Percentiles rank a stretch among this genome's conserved stretches.
phyloP scores from a whole-genome alignment of 805 yeast genomes.

The Kluyveromyces siamensis region DNA sequence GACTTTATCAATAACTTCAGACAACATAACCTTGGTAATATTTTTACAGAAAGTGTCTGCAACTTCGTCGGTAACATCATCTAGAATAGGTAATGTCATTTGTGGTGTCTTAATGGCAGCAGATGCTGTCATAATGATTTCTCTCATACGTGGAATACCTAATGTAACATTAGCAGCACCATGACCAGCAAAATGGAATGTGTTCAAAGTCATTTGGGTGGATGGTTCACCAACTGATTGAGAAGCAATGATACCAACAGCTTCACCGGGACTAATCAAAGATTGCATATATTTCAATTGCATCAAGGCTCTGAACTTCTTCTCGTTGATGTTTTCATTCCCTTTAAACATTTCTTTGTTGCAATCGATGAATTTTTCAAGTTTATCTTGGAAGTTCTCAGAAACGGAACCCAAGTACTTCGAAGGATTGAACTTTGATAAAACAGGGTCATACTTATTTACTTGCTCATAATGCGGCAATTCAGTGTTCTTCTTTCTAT shows the following conservation, averaged over 20 bases:
- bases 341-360: conserved; percentile 52
- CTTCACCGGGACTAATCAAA: conserved; percentile 90
- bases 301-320: conserved; percentile 93
- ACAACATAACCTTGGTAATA: conserved; percentile 71
- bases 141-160: conserved; percentile 99
- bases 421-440: conserved; percentile 79
- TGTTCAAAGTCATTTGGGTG: conserved; percentile 95
- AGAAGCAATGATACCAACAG: conserved; percentile 96
- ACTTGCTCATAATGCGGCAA: conserved; percentile 56
- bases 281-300: conserved; percentile 97
- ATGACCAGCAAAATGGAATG: conserved; percentile 99
- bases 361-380: conserved; percentile 57
- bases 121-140: conserved; percentile 98
- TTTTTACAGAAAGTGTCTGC: conserved; percentile 93
- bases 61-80: conserved; percentile 71
- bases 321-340: conserved; percentile 40
- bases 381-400: conserved; percentile 72
- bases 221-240: conserved; percentile 99
- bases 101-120: conserved; percentile 96
- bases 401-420: conserved; percentile 89
- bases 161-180: conserved; percentile 99
- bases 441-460: conserved; percentile 75
- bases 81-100: conserved; percentile 82
- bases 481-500: conserved; percentile 50
- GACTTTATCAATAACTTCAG: conserved; percentile 82